These are phyloP conservation scores for Candida ficus DNA, from an alignment of 805 yeast genomes.

Conservation along the genomic window DNA sequence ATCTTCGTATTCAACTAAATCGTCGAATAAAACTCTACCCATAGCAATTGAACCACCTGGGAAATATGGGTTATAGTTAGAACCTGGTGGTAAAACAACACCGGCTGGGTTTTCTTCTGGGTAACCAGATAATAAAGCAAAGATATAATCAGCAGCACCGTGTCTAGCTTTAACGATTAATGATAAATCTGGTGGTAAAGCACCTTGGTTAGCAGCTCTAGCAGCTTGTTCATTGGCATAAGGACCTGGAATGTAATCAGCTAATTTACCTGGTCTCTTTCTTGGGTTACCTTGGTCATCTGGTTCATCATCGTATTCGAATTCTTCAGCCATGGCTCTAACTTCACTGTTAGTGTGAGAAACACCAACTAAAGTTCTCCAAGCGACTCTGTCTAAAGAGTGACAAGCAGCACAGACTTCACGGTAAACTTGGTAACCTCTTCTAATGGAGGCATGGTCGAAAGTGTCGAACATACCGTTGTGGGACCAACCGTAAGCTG, in stretches of 20 bases:
- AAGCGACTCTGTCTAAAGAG: constrained; percentile 92
- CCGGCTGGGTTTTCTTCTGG: constrained; percentile 99
- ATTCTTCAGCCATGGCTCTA: constrained; percentile 90
- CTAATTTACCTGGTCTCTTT: constrained; percentile 96
- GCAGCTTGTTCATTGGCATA: constrained; percentile 99
- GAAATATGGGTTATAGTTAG: constrained; percentile 99
- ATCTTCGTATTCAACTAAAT: constrained; percentile 95
- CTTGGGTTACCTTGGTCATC: constrained; percentile 98
- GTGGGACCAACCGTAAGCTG: constrained; percentile 90
- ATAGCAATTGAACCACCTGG: constrained; percentile 99
- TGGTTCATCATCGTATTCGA: constrained; percentile 97
- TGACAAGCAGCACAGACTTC: constrained; percentile 99
- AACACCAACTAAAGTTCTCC: constrained; percentile 98
- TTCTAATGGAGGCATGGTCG: constrained; percentile 93
- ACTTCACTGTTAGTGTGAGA: constrained; percentile 89
- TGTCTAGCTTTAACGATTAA: constrained; percentile 98
- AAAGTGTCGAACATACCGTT: constrained; percentile 86
- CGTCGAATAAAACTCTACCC: constrained; percentile 98
- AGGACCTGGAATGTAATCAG: constrained; percentile 93
- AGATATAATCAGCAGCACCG: constrained; percentile 95
- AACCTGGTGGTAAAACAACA: constrained; percentile 84
- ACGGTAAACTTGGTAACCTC: constrained; percentile 98
- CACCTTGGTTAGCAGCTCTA: constrained; percentile 99
- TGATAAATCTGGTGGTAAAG: constrained; percentile 96
- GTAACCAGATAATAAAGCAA: constrained; percentile 93